These are phyloP conservation scores for Cladosporium sp. DNA, from an alignment of 2,329 filamentous ascomycete species.

Conservation along the genomic window DNA sequence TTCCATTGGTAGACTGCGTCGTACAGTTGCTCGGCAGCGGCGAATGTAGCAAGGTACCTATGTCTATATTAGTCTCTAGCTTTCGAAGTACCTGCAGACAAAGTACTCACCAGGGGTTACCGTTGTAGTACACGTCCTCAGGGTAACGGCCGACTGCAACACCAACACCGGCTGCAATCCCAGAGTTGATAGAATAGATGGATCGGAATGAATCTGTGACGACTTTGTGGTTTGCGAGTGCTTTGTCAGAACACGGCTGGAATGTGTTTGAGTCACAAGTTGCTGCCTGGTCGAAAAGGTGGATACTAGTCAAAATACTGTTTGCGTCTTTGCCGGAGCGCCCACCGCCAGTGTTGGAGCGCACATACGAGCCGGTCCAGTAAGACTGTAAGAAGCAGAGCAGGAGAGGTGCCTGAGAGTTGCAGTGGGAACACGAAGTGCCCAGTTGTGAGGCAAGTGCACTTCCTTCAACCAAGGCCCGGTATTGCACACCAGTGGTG, in stretches of 20 bases:
- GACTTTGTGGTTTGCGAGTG: conserved; percentile 67
- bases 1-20: conserved; percentile 69
- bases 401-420: conserved; percentile 60
- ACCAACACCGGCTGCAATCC: conserved; percentile 53
- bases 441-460: conserved; percentile 59
- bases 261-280: conserved; percentile 66
- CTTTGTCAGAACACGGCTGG: conserved; percentile 61
- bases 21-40: conserved; percentile 74
- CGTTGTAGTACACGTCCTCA: conserved; percentile 64
- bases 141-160: conserved; percentile 40
- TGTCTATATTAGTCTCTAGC: background rate
- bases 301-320: conserved; percentile 50
- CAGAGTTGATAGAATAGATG: conserved; percentile 63
- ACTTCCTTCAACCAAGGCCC: conserved; percentile 58
- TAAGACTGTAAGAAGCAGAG: conserved; percentile 69
- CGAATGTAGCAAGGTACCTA: conserved; percentile 61
- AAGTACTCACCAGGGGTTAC: conserved; percentile 63
- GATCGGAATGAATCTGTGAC: conserved; percentile 69
- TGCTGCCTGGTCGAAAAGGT: conserved; percentile 58
- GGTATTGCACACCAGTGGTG: conserved; percentile 63
- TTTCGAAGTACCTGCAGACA: background rate
- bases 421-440: conserved; percentile 54
- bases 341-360: conserved; percentile 61
- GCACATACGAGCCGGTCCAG: conserved; percentile 61
- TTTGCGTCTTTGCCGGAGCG: conserved; percentile 68